Evolutionary conservation across 2,329 filamentous ascomycete genomes (phyloP), one percentile per base, ranked within the genome.

Genomic region (Myriosclerotinia duriaeana): DNA sequence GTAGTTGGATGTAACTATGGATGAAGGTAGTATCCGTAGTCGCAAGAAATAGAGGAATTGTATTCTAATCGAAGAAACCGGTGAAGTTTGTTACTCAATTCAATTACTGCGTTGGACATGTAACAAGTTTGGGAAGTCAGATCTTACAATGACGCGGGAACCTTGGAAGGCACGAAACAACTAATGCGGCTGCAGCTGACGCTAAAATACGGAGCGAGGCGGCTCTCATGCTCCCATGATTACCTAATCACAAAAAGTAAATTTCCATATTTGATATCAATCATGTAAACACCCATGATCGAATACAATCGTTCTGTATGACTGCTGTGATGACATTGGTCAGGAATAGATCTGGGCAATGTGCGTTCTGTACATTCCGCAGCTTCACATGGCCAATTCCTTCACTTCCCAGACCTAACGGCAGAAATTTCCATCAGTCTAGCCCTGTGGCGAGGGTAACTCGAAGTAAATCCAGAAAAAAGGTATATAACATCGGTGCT

Each of bases 321-420:
- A 53, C 38, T 50, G 38, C 36, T 72, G 72, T 75, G 72, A 81
- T 82, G 80, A 78, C 75, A 75, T 70, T 74, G 76, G 77, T 78
- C 73, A 72, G 72, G 65, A 72, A 71, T 63, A 75, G 69, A 72
- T 73, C 75, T 71, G 76, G 74, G 58, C 73, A 73, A 73, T 81
- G 80, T 76, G 75, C 80, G 48, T 74, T 80, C 69, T 80, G 79
- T 73, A 71, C 76, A 40, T 78, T 80, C 68, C 76, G 75, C 70
- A 70, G 74, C 50, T 68, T 73, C 40, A 64, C 74, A 70, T 72
- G 72, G 71, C 69, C 73, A n/a, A 63, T 69, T 54, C 63, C 68
- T 58, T 76, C 77, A 30, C 9, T 34, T 40, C 30, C 50, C 34
- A 30, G 20, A 36, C 11, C 12, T 52, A 42, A 22, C 2, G 26